Evolutionary conservation across 805 yeast species (phyloP), one percentile per base, ranked within the genome.

Genomic region (Yarrowia sp.): DNA sequence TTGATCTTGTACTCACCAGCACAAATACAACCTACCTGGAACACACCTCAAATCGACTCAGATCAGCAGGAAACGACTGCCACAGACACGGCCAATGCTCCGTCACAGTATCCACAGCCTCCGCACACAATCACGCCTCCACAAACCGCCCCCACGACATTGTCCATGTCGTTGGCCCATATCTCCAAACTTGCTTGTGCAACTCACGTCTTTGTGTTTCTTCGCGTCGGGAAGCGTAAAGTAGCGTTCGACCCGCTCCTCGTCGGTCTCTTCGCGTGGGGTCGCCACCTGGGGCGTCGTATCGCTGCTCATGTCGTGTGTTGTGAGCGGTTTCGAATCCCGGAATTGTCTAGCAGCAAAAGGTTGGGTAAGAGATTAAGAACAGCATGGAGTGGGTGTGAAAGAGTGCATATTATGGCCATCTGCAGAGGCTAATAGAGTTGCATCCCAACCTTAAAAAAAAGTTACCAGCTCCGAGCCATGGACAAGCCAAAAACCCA

Each of bases 281-380:
- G 63, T 54, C 8, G 61, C 61, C 46, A 54, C 46, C 24, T 38
- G 61, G 30, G 61, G 61, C 46, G 61, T 54, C 11, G 61, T 36
- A 26, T 35, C 46, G 19, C 46, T 38, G 35, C 61, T 54, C 61
- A 54, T 54, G 35, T 22, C 32, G 35, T 54, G 32, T 17, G 17
- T 17, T 9, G 24, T 17, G 36, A 51, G 43, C 17, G 17, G 16
- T 4, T 10, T 2, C 7, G 4, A 10, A 6, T 9, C 14, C 7
- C 6, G 16, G 14, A 0, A 22, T 38, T 21, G 30, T 38, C n/a
- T 36, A 17, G 24, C 40, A 19, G 43, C 43, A 38, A 38, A 38
- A 38, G 43, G 43, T 35, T 22, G 41, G n/a, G 59, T 46, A 46
- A 24, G 52, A 46, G 52, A 46, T 46, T 46, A 46, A 32, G 51